Evolutionary conservation across 1,284 basidiomycete species (phyloP), one percentile per base, ranked within the genome.

Genomic region (Irpex sp.): DNA sequence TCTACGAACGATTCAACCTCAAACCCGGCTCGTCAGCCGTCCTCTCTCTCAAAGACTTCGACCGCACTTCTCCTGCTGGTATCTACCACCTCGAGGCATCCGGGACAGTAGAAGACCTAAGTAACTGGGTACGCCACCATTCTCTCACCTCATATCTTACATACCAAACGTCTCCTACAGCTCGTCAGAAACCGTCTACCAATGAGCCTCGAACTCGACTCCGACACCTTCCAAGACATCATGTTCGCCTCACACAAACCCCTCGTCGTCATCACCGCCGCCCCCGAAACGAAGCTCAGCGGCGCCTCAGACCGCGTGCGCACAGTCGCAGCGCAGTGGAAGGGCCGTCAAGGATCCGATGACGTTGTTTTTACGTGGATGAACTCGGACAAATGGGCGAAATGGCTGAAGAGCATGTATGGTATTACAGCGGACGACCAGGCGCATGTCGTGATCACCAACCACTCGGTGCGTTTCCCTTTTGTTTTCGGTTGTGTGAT

Each of bases 371-470:
- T 95, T 74, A 82, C 87, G 7, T 92, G 87, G 85, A 94, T 96
- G 82, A 91, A 96, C 69, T 82, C 78, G 0, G 85, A 85, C 23
- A 82, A 80, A 71, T 96, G 94, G 93, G 79, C 75, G 18, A 86
- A 82, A 59, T 96, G 93, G 93, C 77, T 96, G 74, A 93, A 90
- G 79, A 87, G 85, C 66, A 93, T 93, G 84, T 96, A 96, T 73
- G 87, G 87, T 1, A 75, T 92, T 63, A 70, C 67, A 54, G 68
- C 68, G 0, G 67, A 65, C 18, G 70, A 74, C 47, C 52, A 77
- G 58, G 84, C 88, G 0, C 73, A 73, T 5, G 80, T 94, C 10
- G 80, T 96, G 16, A 81, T 97, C 58, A 82, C 90, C 1, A 90
- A 96, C 74, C 92, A 96, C 62, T 76, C 82, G 66, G 93, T 93